Evolutionary conservation across 139 green algal genomes (phyloP), one percentile per base, ranked within the genome.

Genomic region (Chloropicon primus): DNA sequence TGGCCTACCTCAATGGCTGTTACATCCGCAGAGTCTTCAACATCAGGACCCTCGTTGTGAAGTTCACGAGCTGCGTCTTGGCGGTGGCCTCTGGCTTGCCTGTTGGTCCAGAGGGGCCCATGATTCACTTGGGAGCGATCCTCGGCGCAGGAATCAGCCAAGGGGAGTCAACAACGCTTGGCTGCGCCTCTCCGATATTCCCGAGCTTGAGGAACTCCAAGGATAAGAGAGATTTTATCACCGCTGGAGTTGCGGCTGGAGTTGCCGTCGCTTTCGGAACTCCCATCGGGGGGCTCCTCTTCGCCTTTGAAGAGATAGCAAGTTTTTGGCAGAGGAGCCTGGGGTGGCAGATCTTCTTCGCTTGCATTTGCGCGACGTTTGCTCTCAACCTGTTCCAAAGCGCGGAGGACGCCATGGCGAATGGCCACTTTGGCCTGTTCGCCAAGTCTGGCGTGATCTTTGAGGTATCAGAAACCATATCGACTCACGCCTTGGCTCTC

Each of bases 211-310:
- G 89, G 22, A 96, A 96, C 85, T 72, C 25, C 74, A 92, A 91
- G 82, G 89, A 97, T 84, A 93, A 94, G 82, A 87, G 92, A 0
- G 90, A 96, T 80, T 96, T 97, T 87, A 90, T 96, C 23, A 95
- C 91, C 0, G 91, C 89, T 21, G 92, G 92, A 26, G 86, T 85
- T 29, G 91, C 91, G 0, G 90, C 92, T 26, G 92, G 91, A 21
- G 89, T 96, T 1, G 91, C 92, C 0, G 84, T 87, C 2, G 92
- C 92, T 2, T 97, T 97, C 83, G 87, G 87, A 2, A 90, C 90
- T 0, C 89, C 90, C 27, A 53, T 80, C 28, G 91, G 91, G 2
- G 92, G 92, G n/a, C 86, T 96, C 80, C 85, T 96, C 71, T 96
- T 94, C 81, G 87, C 90, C 22, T 92, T 94, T 77, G 92, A 97